phyloP scores from a whole-genome alignment of 371 early-diverging fungal species.

The Circinella umbellata region DNA sequence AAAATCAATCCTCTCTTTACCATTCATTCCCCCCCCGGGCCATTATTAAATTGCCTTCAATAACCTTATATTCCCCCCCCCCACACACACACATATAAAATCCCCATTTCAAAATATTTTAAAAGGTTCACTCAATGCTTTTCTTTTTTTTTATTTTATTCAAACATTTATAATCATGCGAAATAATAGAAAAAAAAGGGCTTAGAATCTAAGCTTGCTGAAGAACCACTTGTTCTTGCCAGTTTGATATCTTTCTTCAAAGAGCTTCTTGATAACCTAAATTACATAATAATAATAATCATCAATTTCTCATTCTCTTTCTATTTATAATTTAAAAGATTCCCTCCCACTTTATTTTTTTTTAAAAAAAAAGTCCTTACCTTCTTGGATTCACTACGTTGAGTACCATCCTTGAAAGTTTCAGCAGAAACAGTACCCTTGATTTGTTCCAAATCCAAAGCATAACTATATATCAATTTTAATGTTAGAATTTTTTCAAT shows the following conservation, averaged over 20 bases:
- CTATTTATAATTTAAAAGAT: no score
- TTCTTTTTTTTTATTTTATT: not conserved
- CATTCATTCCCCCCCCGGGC: no score
- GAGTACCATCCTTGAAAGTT: conserved; percentile 92
- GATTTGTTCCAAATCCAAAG: conserved; percentile 85
- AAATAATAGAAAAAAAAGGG: not conserved
- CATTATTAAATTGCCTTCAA: no score
- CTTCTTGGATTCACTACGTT: conserved; percentile 91
- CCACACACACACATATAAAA: no score
- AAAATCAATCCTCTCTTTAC: no score
- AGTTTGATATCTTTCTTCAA: conserved; percentile 93
- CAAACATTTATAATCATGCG: conserved; percentile 1
- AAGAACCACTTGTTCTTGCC: conserved; percentile 99
- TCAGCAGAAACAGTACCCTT: conserved; percentile 89
- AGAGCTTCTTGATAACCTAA: conserved; percentile 86
- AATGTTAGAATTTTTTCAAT: not conserved
- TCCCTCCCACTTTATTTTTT: no score
- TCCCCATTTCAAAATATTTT: not conserved
- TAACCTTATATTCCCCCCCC: no score
- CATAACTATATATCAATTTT: conserved; percentile 53
- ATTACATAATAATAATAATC: not conserved
- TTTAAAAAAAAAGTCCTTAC: conserved; percentile 16
- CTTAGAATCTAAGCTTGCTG: conserved; percentile 97
- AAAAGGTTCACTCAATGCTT: conserved; percentile 11
- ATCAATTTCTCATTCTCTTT: no score